Base-by-base conservation (phyloP, 2,329 filamentous ascomycete genomes). In the Calonectria henricotiae region DNA sequence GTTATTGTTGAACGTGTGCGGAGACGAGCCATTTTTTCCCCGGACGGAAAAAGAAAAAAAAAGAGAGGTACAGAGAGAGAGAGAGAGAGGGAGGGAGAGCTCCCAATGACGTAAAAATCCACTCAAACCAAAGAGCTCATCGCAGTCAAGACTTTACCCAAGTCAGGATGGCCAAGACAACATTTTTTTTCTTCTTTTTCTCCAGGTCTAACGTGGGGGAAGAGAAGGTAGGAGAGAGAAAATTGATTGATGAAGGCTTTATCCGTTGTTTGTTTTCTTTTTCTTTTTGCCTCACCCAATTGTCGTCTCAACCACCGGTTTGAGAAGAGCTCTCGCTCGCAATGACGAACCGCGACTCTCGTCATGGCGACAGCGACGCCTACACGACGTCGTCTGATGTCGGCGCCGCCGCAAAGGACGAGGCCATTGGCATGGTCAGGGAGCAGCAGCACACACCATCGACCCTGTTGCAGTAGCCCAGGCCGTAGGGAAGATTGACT, bases 401-500 rank as follows among this genome's bases (percentile, higher is more conserved):
- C 44, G 51, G 32, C 32, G 69, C 61, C n/a, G 65, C 44, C 5
- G 74, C 74, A 17, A 81, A 75, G 54, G 79, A 81, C 69, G 79
- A 81, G 63, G 79, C 79, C 12, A 78, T 90, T 65, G 85, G 85
- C 9, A 85, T 93, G 68, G 90, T 92, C 2, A 89, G 90, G 27
- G 88, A 91, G 69, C 83, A 86, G 73, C 82, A 83, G 4, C 86
- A 87, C 86, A 87, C 71, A 77, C 80, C 4, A 84, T 91, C 51
- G 90, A 92, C 74, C 86, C 88, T 0, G 82, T 79, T 0, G 80
- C 90, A 0, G 87, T 88, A 68, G 85, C 83, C 20, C 85, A 87
- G 55, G 90, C 91, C 9, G 80, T 93, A 27, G 84, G 89, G 58
- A 93, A 93, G 82, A 92, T 93, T 62, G 91, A 93, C 75, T 81